phyloP scores from a whole-genome alignment of 1,139 yeast genomes.

The Casaregolazyma lundiana region DNA sequence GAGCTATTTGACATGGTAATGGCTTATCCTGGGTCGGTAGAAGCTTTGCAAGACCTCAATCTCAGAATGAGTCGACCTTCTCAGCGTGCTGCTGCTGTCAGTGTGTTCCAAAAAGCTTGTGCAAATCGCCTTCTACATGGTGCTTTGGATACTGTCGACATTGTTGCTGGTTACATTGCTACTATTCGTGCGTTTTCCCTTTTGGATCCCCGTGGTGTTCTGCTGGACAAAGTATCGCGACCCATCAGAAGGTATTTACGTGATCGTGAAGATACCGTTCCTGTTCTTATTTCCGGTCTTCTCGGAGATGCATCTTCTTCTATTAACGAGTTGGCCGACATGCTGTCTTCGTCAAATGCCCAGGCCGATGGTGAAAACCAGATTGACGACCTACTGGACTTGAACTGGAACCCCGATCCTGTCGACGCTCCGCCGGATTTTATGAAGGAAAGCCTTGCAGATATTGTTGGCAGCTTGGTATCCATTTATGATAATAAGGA shows the following conservation, averaged over 20 bases:
- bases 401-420: slow-evolving; percentile 86
- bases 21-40: slow-evolving; percentile 53
- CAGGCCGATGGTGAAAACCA: slow-evolving; percentile 13
- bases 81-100: slow-evolving; percentile 53
- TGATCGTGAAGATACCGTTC: slow-evolving; percentile 69
- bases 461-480: slow-evolving; percentile 65
- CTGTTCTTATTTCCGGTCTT: slow-evolving; percentile 66
- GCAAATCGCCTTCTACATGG: slow-evolving; percentile 60
- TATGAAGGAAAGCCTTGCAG: slow-evolving; percentile 48
- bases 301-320: slow-evolving; percentile 50
- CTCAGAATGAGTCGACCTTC: slow-evolving; percentile 25
- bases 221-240: slow-evolving; percentile 69
- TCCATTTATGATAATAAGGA: slow-evolving; percentile 77
- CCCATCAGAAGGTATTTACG: slow-evolving; percentile 66
- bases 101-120: slow-evolving; percentile 50
- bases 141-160: slow-evolving; percentile 75
- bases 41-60: slow-evolving; percentile 63
- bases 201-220: slow-evolving; percentile 84
- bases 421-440: slow-evolving; percentile 90
- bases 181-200: slow-evolving; percentile 68
- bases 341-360: slow-evolving; percentile 12
- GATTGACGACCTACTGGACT: slow-evolving; percentile 40
- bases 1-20: slow-evolving; percentile 65
- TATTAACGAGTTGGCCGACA: slow-evolving; percentile 47
- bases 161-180: slow-evolving; percentile 63